Percentiles rank a stretch among this genome's conserved stretches.
phyloP scores from a whole-genome alignment of 257 asterid genomes.

The Solanum ossicruentum region DNA sequence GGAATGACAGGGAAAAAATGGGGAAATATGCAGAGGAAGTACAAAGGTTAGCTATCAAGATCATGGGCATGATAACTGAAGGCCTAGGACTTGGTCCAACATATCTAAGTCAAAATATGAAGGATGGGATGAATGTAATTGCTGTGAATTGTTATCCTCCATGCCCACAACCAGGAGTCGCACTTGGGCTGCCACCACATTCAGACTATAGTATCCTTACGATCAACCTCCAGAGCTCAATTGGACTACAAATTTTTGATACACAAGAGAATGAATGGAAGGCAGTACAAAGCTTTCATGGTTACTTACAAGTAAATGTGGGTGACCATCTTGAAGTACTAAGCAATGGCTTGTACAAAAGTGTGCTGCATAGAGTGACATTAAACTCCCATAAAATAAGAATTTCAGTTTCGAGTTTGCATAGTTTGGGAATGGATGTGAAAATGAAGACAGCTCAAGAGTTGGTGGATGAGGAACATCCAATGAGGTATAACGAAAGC shows the following conservation, averaged over 20 bases:
- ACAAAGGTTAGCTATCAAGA: conserved; percentile 11
- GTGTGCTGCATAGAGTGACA: conserved; percentile 20
- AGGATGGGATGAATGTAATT: conserved; percentile 31
- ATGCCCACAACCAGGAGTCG: conserved; percentile 22
- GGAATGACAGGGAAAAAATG: conserved; percentile 30
- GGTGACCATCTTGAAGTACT: conserved; percentile 47
- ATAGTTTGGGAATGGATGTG: conserved; percentile 33
- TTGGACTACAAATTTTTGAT: conserved; percentile 22
- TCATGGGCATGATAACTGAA: conserved; percentile 26
- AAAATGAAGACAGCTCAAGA: conserved; percentile 24
- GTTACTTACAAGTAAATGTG: conserved; percentile 23
- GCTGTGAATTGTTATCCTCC: conserved; percentile 31
- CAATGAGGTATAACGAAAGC: not conserved
- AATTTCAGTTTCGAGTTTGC: conserved; percentile 34
- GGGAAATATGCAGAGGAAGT: conserved; percentile 21
- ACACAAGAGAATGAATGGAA: conserved; percentile 8
- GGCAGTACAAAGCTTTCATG: conserved; percentile 6
- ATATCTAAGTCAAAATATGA: conserved; percentile 12
- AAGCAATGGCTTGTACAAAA: conserved; percentile 33
- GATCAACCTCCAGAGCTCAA: conserved; percentile 18
- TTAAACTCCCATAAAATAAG: conserved; percentile 15
- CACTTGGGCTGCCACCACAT: conserved; percentile 43
- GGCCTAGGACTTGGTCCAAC: conserved; percentile 29
- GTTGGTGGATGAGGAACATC: conserved; percentile 18
- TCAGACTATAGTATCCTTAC: conserved; percentile 39